Evolutionary conservation across 495 filamentous ascomycete genomes (phyloP).

Genomic region (Aspergillus coremiiformis): DNA sequence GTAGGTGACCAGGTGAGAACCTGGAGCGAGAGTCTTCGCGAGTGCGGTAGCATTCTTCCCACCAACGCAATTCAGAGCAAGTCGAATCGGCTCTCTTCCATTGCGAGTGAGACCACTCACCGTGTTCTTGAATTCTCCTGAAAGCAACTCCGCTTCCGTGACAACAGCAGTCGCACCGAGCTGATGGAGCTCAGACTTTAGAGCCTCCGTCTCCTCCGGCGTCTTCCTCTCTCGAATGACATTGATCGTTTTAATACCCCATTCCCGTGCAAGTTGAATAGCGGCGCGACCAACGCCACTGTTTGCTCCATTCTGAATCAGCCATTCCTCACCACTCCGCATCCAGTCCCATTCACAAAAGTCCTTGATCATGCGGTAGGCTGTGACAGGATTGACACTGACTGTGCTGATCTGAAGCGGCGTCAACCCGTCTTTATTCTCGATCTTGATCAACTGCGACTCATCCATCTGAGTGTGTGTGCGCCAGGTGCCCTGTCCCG

Average conservation of each 20-base stretch:
- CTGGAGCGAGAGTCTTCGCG: constrained; percentile 56
- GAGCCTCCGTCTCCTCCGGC: constrained; percentile 49
- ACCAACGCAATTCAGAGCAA: constrained; percentile 94
- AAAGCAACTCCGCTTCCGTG: constrained; percentile 69
- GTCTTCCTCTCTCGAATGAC: constrained; percentile 64
- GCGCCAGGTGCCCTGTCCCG: constrained; percentile 84
- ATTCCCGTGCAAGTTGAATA: constrained; percentile 72
- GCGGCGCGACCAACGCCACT: constrained; percentile 82
- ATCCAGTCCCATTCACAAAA: constrained; percentile 56
- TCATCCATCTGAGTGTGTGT: constrained; percentile 76
- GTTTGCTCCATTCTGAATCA: constrained; percentile 95
- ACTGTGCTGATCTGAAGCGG: constrained; percentile 75
- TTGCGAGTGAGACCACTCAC: constrained; percentile 64
- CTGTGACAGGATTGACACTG: constrained; percentile 85
- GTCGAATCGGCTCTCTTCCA: constrained; percentile 56
- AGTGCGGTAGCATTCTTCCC: constrained; percentile 70
- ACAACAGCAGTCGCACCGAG: constrained; percentile 77
- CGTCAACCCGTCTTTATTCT: constrained; percentile 58
- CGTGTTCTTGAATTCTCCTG: constrained; percentile 51
- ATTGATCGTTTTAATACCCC: constrained; percentile 85
- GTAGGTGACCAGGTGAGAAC: constrained; percentile 81
- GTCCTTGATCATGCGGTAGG: constrained; percentile 85
- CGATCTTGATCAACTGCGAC: constrained; percentile 56
- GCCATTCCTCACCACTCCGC: constrained; percentile 59
- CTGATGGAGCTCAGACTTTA: constrained; percentile 62